These are phyloP conservation scores for Cladosporium austrohemisphaericum DNA, from an alignment of 2,329 filamentous ascomycete species.

Conservation along the genomic window DNA sequence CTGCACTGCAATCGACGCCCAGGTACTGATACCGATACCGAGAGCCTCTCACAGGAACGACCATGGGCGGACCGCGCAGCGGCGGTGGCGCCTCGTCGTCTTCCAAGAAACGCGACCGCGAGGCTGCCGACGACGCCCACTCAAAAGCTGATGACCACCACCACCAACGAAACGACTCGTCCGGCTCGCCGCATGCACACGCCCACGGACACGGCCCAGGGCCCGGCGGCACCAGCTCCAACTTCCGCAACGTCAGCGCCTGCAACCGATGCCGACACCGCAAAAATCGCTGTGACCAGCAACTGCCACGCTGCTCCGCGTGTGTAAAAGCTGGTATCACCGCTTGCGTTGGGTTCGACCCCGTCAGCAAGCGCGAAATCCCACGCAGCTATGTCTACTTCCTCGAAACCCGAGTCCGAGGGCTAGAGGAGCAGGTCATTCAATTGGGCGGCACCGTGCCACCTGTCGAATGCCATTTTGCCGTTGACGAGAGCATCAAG, in stretches of 20 bases:
- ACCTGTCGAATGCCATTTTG: conserved; percentile 62
- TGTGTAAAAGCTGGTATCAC: conserved; percentile 84
- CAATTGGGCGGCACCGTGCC: conserved; percentile 69
- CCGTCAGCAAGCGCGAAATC: conserved; percentile 93
- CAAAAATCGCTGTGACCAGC: conserved; percentile 94
- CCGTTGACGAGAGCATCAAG: conserved; percentile 36
- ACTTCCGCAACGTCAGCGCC: conserved; percentile 64
- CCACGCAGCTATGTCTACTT: conserved; percentile 88
- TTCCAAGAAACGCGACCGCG: conserved; percentile 14
- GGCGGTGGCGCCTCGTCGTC: conserved; percentile 4
- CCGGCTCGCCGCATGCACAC: neutral
- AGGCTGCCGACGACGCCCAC: conserved; percentile 2
- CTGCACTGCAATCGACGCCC: no score
- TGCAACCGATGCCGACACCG: conserved; percentile 88
- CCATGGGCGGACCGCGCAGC: conserved; percentile 13
- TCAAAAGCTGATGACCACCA: neutral
- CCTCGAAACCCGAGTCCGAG: conserved; percentile 78
- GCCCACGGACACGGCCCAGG: conserved; percentile 11
- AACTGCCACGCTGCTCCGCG: conserved; percentile 81
- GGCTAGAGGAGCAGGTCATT: conserved; percentile 72
- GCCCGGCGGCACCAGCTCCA: conserved; percentile 32
- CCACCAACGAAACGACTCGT: neutral
- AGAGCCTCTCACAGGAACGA: neutral
- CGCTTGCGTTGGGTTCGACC: conserved; percentile 91
- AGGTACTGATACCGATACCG: no score